Base-by-base conservation (phyloP, 2,329 filamentous ascomycete species). In the Colletotrichum australisinense region DNA sequence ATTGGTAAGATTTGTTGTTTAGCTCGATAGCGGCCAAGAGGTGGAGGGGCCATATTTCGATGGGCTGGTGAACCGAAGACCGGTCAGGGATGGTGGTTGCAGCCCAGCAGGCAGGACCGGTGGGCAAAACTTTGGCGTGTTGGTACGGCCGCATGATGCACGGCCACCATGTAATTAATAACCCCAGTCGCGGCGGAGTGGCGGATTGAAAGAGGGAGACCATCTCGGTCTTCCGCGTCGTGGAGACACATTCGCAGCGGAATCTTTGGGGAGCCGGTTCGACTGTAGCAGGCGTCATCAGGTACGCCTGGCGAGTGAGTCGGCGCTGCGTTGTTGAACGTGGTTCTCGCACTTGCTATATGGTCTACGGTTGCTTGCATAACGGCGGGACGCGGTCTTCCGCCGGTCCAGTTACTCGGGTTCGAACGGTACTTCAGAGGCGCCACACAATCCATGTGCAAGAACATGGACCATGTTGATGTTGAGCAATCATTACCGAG, bases 71-170 rank as follows among this genome's bases (percentile, higher is more conserved):
- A 28, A 19, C 11, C 24, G 11, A 16, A 9, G 12, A 28, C 57
- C n/a, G 57, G 57, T 14, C 32, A 30, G 14, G 35, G 35, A 59
- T 38, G 28, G 28, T 22, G 28, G 28, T 22, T 49, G 16, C n/a
- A 5, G 42, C 24, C 5, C 46, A 16, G 19, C 5, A 22, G 26
- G 8, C 42, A 22, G 38, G 4, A 32, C 12, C n/a, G 60, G 24
- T 16, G 38, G 26, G 11, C 22, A 2, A 26, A 35, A 32, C 24
- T 30, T 58, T 11, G 28, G 55, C 19, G n/a, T 49, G 35, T 59
- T 67, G 64, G 64, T 22, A 26, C 55, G 64, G 64, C 22, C 53
- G 55, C 53, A 42, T 59, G 26, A 19, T 58, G 14, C 19, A 19
- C 22, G 64, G 6, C 53, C 53, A 19, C 38, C 38, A 12, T 28